phyloP scores from a whole-genome alignment of 441 rosid genomes.

The Cnidoscolus chayamansa region DNA sequence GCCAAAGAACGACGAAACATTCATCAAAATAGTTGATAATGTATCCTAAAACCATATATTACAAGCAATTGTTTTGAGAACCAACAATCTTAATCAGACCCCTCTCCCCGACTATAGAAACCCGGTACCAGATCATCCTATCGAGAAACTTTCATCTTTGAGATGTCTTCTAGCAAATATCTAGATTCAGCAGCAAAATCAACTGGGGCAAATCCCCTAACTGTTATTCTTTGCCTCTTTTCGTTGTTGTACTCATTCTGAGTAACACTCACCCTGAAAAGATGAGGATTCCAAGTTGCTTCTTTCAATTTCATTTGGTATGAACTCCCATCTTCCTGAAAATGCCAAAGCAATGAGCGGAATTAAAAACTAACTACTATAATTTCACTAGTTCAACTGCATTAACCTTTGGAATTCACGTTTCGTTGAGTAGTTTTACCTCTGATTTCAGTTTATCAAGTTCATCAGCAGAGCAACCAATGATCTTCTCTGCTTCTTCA shows the following conservation, averaged over 20 bases:
- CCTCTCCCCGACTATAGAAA: neutral
- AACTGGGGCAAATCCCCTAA: conserved; percentile 59
- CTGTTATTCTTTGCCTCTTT: conserved; percentile 85
- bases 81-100: conserved; percentile 2
- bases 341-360: neutral
- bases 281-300: conserved; percentile 79
- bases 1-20: neutral
- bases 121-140: conserved; percentile 16
- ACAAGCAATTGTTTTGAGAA: conserved; percentile 1
- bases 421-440: conserved; percentile 31
- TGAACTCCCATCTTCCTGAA: conserved; percentile 53
- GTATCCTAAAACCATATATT: neutral
- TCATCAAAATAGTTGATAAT: neutral
- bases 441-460: conserved; percentile 63
- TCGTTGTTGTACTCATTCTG: conserved; percentile 82
- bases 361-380: neutral
- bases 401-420: too few species aligned
- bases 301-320: conserved; percentile 65
- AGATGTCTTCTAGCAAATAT: conserved; percentile 67
- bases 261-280: conserved; percentile 62
- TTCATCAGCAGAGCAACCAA: conserved; percentile 87
- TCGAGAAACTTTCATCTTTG: conserved; percentile 49
- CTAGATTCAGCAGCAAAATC: conserved; percentile 79
- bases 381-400: neutral
- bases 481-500: conserved; percentile 67